phyloP scores from a whole-genome alignment of 106 monocot genomes.

The Vanilla planifolia region DNA sequence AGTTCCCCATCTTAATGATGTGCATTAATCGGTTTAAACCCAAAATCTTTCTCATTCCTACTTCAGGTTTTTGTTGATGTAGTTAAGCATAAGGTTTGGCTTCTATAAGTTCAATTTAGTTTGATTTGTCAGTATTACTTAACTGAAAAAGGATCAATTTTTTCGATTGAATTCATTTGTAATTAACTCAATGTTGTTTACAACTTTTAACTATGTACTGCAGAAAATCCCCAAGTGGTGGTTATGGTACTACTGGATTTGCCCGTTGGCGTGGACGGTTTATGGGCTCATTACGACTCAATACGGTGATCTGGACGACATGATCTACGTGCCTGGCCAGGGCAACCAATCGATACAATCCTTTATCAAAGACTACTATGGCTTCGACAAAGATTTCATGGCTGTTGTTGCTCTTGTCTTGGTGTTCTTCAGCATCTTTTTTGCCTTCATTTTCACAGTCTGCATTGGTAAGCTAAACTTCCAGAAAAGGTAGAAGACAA shows the following conservation, averaged over 20 bases:
- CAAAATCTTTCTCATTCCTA: background rate
- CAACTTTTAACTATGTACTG: constrained; percentile 4
- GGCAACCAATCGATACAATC: constrained; percentile 29
- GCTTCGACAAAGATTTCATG: constrained; percentile 58
- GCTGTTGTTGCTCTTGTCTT: constrained; percentile 55
- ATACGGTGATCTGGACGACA: constrained; percentile 57
- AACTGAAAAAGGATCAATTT: too few species aligned
- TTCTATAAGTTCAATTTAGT: too few species aligned
- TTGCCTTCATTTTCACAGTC: constrained; percentile 68
- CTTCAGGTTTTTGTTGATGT: background rate
- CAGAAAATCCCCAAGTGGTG: constrained; percentile 96
- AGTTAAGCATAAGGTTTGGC: too few species aligned
- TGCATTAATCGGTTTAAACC: background rate
- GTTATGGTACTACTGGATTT: constrained; percentile 98
- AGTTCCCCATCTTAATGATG: constrained; percentile 11
- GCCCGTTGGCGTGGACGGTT: constrained; percentile 87
- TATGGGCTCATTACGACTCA: constrained; percentile 77
- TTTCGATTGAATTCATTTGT: too few species aligned
- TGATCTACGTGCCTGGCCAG: constrained; percentile 50
- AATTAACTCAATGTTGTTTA: too few species aligned
- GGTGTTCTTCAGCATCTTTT: constrained; percentile 56
- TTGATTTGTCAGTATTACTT: too few species aligned
- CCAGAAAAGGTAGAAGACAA: constrained; percentile 61
- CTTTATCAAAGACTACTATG: constrained; percentile 59
- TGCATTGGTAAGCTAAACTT: constrained; percentile 89